Conservation (phyloP, 768 basidiomycete genomes). For the Leccinum fibrillosum region DNA sequence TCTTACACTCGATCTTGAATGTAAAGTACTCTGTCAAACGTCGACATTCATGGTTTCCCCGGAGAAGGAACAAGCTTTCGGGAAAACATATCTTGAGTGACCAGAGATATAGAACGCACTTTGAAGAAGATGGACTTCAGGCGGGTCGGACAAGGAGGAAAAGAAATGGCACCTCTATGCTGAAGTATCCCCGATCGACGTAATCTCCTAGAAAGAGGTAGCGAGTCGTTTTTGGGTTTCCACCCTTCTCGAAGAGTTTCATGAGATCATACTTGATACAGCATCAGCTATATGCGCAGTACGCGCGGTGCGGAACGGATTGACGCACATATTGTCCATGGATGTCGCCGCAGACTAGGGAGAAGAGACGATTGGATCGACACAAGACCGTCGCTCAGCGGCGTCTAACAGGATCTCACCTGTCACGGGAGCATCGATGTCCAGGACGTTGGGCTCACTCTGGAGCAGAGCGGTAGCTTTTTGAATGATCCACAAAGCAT, state of each 20-base stretch:
- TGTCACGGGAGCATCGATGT: conserved; percentile 72
- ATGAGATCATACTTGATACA: conserved; percentile 63
- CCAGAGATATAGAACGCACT: conserved; percentile 62
- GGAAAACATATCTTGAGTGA: conserved; percentile 63
- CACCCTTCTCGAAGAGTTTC: conserved; percentile 78
- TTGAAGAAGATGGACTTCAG: conserved; percentile 13
- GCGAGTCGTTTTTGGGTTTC: conserved; percentile 68
- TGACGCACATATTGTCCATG: conserved; percentile 28
- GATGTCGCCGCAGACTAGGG: conserved; percentile 19
- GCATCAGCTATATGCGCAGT: conserved; percentile 6
- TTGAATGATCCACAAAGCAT: conserved; percentile 64
- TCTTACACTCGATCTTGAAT: conserved; percentile 50
- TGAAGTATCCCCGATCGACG: conserved; percentile 74
- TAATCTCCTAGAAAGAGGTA: conserved; percentile 77
- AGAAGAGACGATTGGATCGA: conserved; percentile 4
- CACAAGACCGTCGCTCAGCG: conserved; percentile 19
- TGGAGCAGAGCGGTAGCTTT: conserved; percentile 55
- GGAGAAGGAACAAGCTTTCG: conserved; percentile 54
- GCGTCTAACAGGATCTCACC: conserved; percentile 37
- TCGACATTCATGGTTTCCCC: conserved; percentile 66
- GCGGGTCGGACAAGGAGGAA: not conserved
- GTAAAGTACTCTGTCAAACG: conserved; percentile 65
- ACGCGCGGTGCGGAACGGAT: not conserved
- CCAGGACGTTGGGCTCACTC: conserved; percentile 60
- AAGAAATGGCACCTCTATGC: conserved; percentile 52